phyloP scores from a whole-genome alignment of 208 protist species.

The Trypanosoma brucei region DNA sequence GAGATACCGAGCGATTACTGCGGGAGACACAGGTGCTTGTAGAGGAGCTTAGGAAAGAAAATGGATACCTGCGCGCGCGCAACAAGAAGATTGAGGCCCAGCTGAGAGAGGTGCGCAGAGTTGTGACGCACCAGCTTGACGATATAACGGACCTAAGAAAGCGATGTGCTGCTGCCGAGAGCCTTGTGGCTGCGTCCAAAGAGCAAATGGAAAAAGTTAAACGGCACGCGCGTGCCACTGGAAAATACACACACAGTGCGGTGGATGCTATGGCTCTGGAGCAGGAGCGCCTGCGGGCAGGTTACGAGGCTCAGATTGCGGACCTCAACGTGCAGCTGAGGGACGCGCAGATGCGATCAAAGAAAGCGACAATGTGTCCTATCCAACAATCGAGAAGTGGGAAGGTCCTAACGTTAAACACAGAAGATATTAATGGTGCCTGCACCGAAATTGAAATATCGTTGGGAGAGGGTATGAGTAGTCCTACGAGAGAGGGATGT shows the following conservation, averaged over 20 bases:
- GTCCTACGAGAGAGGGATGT: neutral
- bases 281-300: conserved; percentile 62
- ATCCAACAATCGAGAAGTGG: neutral
- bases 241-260: conserved; percentile 48
- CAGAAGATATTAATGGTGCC: neutral
- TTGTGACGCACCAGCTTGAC: conserved; percentile 70
- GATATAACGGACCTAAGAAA: conserved; percentile 47
- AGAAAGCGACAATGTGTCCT: conserved; percentile 3
- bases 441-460: neutral
- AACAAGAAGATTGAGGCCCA: conserved; percentile 38
- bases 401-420: neutral
- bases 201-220: conserved; percentile 51
- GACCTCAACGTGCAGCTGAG: conserved; percentile 69
- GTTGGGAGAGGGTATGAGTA: neutral
- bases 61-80: conserved; percentile 37
- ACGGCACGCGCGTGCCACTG: conserved; percentile 28
- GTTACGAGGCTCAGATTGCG: conserved; percentile 71
- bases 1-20: conserved; percentile 24
- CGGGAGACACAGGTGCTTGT: conserved; percentile 51
- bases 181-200: conserved; percentile 31
- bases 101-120: conserved; percentile 50
- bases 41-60: conserved; percentile 64
- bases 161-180: conserved; percentile 36
- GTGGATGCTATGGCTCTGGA: conserved; percentile 47
- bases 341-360: conserved; percentile 3